phyloP scores from a whole-genome alignment of 306 rosid genomes.

The Dalbergia cochinchinensis region DNA sequence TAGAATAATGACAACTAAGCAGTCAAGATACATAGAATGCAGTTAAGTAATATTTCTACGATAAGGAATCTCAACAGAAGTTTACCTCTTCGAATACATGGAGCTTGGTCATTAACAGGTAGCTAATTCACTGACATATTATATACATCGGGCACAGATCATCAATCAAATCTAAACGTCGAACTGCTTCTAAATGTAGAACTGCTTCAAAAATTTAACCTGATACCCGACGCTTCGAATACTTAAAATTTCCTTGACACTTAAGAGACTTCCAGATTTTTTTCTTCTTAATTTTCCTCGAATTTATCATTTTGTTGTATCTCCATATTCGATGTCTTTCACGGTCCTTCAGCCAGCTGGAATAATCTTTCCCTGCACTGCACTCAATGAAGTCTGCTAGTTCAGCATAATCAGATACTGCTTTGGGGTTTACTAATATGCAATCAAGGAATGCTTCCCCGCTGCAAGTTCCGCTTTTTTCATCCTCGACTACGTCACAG shows the following conservation, averaged over 20 bases:
- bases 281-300: slow-evolving; percentile 63
- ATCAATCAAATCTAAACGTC: no score
- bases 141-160: no score
- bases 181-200: no score
- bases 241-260: slow-evolving; percentile 37
- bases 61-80: no score
- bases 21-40: no score
- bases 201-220: no score
- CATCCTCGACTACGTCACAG: slow-evolving; percentile 43
- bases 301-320: slow-evolving; percentile 44
- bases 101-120: no score
- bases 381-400: slow-evolving; percentile 73
- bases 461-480: slow-evolving; percentile 58
- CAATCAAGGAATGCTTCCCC: slow-evolving; percentile 67
- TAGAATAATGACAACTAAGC: no score
- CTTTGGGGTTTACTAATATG: slow-evolving; percentile 34
- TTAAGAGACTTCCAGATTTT: slow-evolving; percentile 48
- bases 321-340: slow-evolving; percentile 53
- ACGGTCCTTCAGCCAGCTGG: slow-evolving; percentile 64
- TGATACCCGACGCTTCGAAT: neutral
- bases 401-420: slow-evolving; percentile 57
- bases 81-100: no score
- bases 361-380: slow-evolving; percentile 66
- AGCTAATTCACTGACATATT: no score
- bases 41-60: no score